These are phyloP conservation scores for Kondoa malvinella DNA, from an alignment of 768 basidiomycete genomes.

Conservation along the genomic window DNA sequence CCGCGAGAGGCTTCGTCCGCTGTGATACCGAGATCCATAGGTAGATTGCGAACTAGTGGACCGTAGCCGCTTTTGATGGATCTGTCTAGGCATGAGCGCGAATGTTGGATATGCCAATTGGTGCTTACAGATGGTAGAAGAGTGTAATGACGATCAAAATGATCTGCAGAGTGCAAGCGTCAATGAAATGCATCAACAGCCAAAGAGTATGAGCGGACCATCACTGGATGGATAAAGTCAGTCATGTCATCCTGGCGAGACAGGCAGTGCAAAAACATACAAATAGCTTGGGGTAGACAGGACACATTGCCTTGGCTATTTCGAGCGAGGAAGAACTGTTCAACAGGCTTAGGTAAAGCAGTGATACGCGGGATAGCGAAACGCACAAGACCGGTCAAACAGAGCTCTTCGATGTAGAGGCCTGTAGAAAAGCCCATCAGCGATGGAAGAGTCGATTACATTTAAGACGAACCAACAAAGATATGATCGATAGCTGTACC, in stretches of 20 bases:
- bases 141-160: conserved; percentile 71
- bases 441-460: conserved; percentile 66
- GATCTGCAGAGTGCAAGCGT: conserved; percentile 47
- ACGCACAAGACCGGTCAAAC: conserved; percentile 80
- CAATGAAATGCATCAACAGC: neutral
- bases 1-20: conserved; percentile 37
- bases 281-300: conserved; percentile 46
- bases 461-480: conserved; percentile 81
- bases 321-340: conserved; percentile 74
- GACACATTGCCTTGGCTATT: conserved; percentile 39
- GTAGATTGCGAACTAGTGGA: conserved; percentile 58
- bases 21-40: conserved; percentile 59
- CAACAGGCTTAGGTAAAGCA: conserved; percentile 41
- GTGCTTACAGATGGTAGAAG: conserved; percentile 24
- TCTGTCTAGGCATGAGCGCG: conserved; percentile 63
- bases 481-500: conserved; percentile 60
- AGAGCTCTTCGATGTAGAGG: conserved; percentile 75
- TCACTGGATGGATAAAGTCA: conserved; percentile 49
- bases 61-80: conserved; percentile 64
- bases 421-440: conserved; percentile 67
- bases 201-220: conserved; percentile 32
- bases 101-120: conserved; percentile 62
- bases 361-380: conserved; percentile 63
- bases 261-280: too few relatives aligned
- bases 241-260: conserved; percentile 42